Percentiles rank a stretch among this genome's conserved stretches.
Conservation (phyloP, 1,284 basidiomycete genomes). For the Puccinia sorghi region DNA sequence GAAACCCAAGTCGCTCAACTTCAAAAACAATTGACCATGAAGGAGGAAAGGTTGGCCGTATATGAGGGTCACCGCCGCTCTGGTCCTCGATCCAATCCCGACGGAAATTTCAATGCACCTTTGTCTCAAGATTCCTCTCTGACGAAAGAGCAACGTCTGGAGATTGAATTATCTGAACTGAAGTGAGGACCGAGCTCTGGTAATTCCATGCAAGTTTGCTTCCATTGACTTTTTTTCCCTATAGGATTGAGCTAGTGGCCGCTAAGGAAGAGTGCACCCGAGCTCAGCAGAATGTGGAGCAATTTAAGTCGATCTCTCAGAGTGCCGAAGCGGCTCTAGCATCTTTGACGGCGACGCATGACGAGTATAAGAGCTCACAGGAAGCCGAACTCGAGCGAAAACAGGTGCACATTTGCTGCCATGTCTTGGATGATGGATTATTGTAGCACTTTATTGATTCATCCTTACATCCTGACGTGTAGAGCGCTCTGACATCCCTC, state of each 20-base stretch:
- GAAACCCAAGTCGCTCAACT: conserved; percentile 75
- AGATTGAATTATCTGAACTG: conserved; percentile 79
- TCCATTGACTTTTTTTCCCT: neutral
- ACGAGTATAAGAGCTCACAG: conserved; percentile 72
- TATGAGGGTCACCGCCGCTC: conserved; percentile 67
- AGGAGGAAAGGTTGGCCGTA: conserved; percentile 78
- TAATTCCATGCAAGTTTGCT: conserved; percentile 47
- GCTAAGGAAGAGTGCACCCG: conserved; percentile 72
- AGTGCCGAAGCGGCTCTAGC: conserved; percentile 75
- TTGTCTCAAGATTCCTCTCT: conserved; percentile 60
- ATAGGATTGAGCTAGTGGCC: conserved; percentile 71
- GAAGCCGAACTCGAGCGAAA: conserved; percentile 68
- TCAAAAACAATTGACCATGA: conserved; percentile 70
- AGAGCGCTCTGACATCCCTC: conserved; percentile 70
- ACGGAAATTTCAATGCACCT: conserved; percentile 39
- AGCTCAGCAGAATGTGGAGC: conserved; percentile 71
- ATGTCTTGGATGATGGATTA: too few species aligned
- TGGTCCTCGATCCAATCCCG: conserved; percentile 24
- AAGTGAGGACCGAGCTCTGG: conserved; percentile 62
- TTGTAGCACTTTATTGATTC: conserved; percentile 15
- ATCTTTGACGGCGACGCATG: conserved; percentile 70
- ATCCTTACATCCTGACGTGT: neutral
- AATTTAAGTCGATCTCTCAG: conserved; percentile 79
- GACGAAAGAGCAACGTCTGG: conserved; percentile 73
- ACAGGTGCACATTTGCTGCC: conserved; percentile 64